These are phyloP conservation scores for Kuraishia hungarica DNA, from an alignment of 805 yeast genomes.

Conservation along the genomic window DNA sequence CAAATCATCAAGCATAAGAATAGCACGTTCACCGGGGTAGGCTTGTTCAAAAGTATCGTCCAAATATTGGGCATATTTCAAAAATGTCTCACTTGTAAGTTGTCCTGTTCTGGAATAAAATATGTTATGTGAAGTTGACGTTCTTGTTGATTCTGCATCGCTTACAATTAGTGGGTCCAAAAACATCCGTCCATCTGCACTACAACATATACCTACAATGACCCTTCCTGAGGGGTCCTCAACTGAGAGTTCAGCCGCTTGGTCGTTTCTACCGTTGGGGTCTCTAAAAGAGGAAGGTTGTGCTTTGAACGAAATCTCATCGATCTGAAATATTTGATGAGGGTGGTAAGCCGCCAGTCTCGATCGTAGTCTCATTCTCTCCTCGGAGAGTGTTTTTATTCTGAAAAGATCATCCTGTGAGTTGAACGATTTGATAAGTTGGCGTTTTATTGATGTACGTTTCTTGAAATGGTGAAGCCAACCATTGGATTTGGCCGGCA, in stretches of 20 bases:
- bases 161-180: conserved; percentile 20
- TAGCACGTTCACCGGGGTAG: conserved; percentile 12
- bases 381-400: conserved; percentile 11
- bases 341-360: conserved; percentile 10
- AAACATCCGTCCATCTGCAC: conserved; percentile 19
- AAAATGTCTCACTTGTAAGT: conserved; percentile 18
- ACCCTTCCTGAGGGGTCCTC: conserved; percentile 11
- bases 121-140: conserved; percentile 6
- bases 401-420: conserved; percentile 9
- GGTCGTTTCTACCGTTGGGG: conserved; percentile 5
- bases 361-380: conserved; percentile 15
- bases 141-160: conserved; percentile 8
- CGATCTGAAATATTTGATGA: conserved; percentile 26
- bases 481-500: conserved; percentile 24
- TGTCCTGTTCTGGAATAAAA: conserved; percentile 15
- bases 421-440: conserved; percentile 18
- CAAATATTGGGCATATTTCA: conserved; percentile 13
- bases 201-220: conserved; percentile 17
- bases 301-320: conserved; percentile 22
- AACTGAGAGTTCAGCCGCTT: conserved; percentile 8
- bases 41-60: conserved; percentile 8
- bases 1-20: conserved; percentile 23
- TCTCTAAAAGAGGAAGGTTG: conserved; percentile 12
- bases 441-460: conserved; percentile 18
- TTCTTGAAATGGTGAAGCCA: conserved; percentile 32